Evolutionary conservation across 2,329 filamentous ascomycete genomes (phyloP), one percentile per base, ranked within the genome.

Genomic region (Aspergillus pseudoviridinutans): DNA sequence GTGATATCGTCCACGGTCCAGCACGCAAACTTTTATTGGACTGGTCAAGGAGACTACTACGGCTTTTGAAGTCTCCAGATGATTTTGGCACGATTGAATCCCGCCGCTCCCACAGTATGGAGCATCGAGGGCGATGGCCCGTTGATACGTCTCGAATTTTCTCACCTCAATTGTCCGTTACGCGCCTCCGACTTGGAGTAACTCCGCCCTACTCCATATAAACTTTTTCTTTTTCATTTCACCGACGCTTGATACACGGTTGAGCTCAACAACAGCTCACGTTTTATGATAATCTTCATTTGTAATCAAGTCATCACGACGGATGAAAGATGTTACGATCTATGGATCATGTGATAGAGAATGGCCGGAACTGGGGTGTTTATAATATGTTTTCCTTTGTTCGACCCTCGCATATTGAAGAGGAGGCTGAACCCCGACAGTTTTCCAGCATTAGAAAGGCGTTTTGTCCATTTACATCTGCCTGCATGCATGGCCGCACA

Each of bases 331-430:
- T 66, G 65, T 73, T 73, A 75, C 68, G 73, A 74, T 74, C 70
- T 66, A 74, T 71, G 71, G 68, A 68, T 73, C 67, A 73, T 71
- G 69, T 68, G 69, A 74, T 75, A 74, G 71, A 74, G 66, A 71
- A 71, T 69, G 69, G 65, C 60, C 62, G 64, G 68, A 64, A 59
- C 60, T 64, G 61, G 58, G 63, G 61, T 57, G 53, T 61, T 58
- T 59, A 51, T 59, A 60, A 57, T 58, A 55, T 55, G 56, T 59
- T 55, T 51, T 59, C 53, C 53, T 53, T 55, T 53, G 51, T 56
- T 64, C 38, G 55, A 47, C 50, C 55, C 56, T 58, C 58, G 58
- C 56, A 29, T 55, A 52, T 60, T 51, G 41, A 55, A 61, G 55
- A 41, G 57, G 54, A 64, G 58, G 53, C 58, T 61, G 57, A 62